Conservation (phyloP, 2,329 filamentous ascomycete genomes). For the Aureobasidium uvarum region DNA sequence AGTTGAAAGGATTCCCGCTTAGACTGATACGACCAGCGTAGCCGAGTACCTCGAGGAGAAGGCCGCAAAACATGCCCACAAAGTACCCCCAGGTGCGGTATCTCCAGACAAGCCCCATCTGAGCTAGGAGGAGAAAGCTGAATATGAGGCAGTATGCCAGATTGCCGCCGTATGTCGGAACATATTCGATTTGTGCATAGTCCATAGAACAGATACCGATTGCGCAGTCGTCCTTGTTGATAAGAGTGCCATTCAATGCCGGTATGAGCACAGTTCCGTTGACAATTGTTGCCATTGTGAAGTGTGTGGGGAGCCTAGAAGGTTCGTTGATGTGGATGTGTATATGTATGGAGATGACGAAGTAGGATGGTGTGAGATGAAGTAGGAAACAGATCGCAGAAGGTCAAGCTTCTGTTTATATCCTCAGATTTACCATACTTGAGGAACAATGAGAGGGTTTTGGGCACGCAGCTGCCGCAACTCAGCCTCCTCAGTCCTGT, state of each 20-base stretch:
- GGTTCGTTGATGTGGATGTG: neutral
- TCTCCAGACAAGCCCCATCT: slow-evolving; percentile 51
- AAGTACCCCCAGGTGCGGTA: slow-evolving; percentile 58
- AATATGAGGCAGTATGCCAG: slow-evolving; percentile 55
- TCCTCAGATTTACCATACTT: neutral
- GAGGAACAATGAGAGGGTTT: neutral
- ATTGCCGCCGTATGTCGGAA: slow-evolving; percentile 53
- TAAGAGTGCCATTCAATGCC: slow-evolving; percentile 21
- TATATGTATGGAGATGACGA: neutral
- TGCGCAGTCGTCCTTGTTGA: slow-evolving; percentile 30
- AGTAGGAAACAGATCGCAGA: neutral
- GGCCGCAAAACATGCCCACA: slow-evolving; percentile 50
- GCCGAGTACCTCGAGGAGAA: slow-evolving; percentile 54
- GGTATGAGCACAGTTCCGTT: slow-evolving; percentile 15
- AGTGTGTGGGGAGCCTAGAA: neutral
- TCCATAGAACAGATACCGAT: slow-evolving; percentile 36
- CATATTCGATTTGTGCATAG: slow-evolving; percentile 52
- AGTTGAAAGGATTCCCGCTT: slow-evolving; percentile 53
- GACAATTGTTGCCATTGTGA: slow-evolving; percentile 9
- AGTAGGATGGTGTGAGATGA: neutral
- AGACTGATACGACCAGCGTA: slow-evolving; percentile 57
- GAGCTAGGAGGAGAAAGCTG: slow-evolving; percentile 48
- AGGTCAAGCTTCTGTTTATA: slow-evolving; percentile 5
- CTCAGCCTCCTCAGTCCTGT: slow-evolving; percentile 17
- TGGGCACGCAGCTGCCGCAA: neutral